Conservation (phyloP, 768 basidiomycete genomes). For the Heimioporus sp. region DNA sequence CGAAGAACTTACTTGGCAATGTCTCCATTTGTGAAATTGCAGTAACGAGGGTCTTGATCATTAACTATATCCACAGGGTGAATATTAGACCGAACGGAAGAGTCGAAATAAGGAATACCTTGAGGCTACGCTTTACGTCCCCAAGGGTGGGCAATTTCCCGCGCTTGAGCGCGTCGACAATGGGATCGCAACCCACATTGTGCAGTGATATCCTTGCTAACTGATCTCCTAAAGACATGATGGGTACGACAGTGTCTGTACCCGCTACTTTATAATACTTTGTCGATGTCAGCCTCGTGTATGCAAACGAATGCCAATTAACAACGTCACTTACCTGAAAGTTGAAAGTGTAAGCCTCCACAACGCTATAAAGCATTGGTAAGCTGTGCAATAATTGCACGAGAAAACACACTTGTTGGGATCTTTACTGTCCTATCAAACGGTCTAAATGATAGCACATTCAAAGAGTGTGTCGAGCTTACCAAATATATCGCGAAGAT, state of each 20-base stretch:
- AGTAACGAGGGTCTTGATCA: slow-evolving; percentile 76
- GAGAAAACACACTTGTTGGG: slow-evolving; percentile 65
- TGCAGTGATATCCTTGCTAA: slow-evolving; percentile 50
- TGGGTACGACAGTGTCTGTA: slow-evolving; percentile 55
- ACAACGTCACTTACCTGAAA: slow-evolving; percentile 52
- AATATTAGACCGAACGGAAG: not conserved
- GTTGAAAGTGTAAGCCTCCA: slow-evolving; percentile 88
- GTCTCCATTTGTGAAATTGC: slow-evolving; percentile 79
- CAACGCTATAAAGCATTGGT: slow-evolving; percentile 49
- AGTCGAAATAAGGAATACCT: slow-evolving; percentile 40
- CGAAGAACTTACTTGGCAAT: slow-evolving; percentile 59
- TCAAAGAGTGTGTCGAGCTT: slow-evolving; percentile 17
- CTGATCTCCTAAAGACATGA: slow-evolving; percentile 70
- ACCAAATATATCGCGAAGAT: slow-evolving; percentile 86
- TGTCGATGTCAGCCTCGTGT: slow-evolving; percentile 2
- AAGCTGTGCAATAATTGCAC: slow-evolving; percentile 8
- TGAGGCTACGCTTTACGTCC: slow-evolving; percentile 81
- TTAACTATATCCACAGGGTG: slow-evolving; percentile 40
- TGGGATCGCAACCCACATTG: slow-evolving; percentile 48
- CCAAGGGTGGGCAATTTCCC: slow-evolving; percentile 70
- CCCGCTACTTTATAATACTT: slow-evolving; percentile 74
- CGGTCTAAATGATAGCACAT: not conserved
- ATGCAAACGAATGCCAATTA: not conserved
- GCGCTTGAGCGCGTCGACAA: slow-evolving; percentile 53
- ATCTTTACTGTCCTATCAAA: slow-evolving; percentile 70